Evolutionary conservation across 495 filamentous ascomycete genomes (phyloP), one percentile per base, ranked within the genome.

Genomic region (Friedmanniomyces endolithicus): DNA sequence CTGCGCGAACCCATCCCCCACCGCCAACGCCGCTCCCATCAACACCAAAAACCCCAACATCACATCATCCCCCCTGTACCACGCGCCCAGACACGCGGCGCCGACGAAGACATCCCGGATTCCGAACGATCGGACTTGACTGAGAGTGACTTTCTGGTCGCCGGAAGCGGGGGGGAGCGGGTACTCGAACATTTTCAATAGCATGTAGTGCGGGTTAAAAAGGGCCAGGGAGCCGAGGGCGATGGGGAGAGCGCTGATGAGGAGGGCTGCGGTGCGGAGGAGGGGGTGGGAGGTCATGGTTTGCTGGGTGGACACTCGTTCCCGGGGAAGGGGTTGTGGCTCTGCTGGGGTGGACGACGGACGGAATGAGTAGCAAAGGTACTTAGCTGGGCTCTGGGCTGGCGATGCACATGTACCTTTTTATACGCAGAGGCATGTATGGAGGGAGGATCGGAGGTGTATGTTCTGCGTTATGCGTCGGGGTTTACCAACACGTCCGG

Each of bases 1-100:
- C 29, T 50, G 47, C 47, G 24, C 47, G 9, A 50, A 19, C 24
- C 47, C 47, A 35, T 50, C 47, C 47, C 33, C 47, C n/a, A 17
- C 19, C 29, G 29, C 47, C 11, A 35, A 4, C 11, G 4, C 24
- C 16, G 29, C 24, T 2, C 24, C 29, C 24, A 35, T 9, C 24
- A 50, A 35, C 2, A 35, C 14, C 16, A 31, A 35, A 17, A 3
- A 50, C n/a, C 47, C 47, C 31, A 50, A 25, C 23, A 50, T 3
- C 29, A 6, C n/a, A 6, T 19, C 12, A 14, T 50, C 47, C 2
- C 31, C 31, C 25, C 11, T 19, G 24, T 33, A 35, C 47, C 47
- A 50, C 11, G 24, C 24, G 29, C 16, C 24, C 23, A 50, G 24
- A 33, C n/a, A 20, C 20, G 47, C 31, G 25, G n/a, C n/a, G 12